Evolutionary conservation across 176 grass and related monocot species (phyloP), one percentile per base, ranked within the genome.

Genomic region (Rhipidocladum racemiflorum): DNA sequence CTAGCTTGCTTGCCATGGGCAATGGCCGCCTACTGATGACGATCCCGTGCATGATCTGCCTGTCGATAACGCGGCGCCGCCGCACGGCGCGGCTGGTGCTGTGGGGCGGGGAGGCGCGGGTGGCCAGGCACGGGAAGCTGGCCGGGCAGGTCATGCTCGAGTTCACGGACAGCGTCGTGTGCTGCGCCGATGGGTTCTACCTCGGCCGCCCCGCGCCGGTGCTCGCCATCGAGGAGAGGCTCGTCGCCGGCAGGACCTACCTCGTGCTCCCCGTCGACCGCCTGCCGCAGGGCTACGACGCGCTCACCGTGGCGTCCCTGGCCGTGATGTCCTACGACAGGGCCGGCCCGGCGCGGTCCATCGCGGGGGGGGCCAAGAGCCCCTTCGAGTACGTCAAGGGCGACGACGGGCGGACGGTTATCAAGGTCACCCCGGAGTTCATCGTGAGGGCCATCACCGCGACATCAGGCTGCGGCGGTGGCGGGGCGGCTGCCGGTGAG

Each of bases 241-340:
- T 97, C 80, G 67, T 60, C 32, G 66, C 68, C 2, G 91, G 94
- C 51, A 3, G 25, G 30, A 89, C 89, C 3, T 97, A 97, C 78
- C 82, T 94, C 9, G 89, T 97, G 75, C 83, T 97, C 39, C 94
- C 94, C 25, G 85, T 91, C n/a, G 94, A 94, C 65, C 94, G 89
- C 5, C 71, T 97, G 43, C 91, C 89, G 8, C 87, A 75, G 39
- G 70, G 72, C 25, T 50, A 78, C 72, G 83, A 71, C 75, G 51
- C 78, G 1, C 61, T 97, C 34, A 97, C 85, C 7, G 82, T 73
- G 9, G 80, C 83, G 3, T 87, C 87, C 23, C 90, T 97, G 0
- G 85, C 85, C 18, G 83, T 91, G 57, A 67, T 97, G 12, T 88
- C 77, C 28, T 87, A 89, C 62, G 65, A 83, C 83, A 57, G 34